Evolutionary conservation across 2,329 filamentous ascomycete genomes (phyloP).

Genomic region (Chaetomium globosum): DNA sequence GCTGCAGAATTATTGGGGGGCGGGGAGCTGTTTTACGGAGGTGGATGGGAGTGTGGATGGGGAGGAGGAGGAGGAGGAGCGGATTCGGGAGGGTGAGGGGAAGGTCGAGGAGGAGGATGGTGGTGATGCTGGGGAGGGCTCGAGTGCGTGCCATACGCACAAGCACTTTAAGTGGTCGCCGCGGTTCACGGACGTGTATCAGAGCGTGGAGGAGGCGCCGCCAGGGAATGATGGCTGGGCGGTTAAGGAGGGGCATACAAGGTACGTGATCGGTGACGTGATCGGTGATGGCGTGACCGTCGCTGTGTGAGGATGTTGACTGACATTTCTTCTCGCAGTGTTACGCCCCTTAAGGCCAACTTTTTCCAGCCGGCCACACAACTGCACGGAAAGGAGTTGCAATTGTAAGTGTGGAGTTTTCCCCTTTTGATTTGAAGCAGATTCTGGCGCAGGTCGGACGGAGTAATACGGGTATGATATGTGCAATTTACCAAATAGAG

Average conservation of each 20-base stretch:
- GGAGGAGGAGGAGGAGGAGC: slow-evolving; percentile 70
- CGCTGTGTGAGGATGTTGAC: slow-evolving; percentile 8
- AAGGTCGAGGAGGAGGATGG: slow-evolving; percentile 40
- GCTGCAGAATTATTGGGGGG: slow-evolving; percentile 86
- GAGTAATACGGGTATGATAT: slow-evolving; percentile 22
- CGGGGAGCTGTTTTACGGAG: slow-evolving; percentile 84
- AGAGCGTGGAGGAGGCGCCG: slow-evolving; percentile 75
- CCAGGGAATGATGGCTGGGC: slow-evolving; percentile 93
- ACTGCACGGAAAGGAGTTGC: slow-evolving; percentile 70
- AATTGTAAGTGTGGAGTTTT: slow-evolving; percentile 68
- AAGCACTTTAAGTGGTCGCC: slow-evolving; percentile 96
- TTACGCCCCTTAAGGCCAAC: slow-evolving; percentile 89
- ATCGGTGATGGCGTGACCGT: not conserved
- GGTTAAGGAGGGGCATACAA: slow-evolving; percentile 83
- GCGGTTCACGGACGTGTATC: slow-evolving; percentile 81
- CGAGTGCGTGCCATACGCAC: slow-evolving; percentile 61
- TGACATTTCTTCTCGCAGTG: slow-evolving; percentile 52
- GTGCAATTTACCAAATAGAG: slow-evolving; percentile 32
- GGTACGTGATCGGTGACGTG: slow-evolving; percentile 49
- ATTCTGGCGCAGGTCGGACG: slow-evolving; percentile 22
- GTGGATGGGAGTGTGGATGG: slow-evolving; percentile 68
- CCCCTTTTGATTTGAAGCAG: slow-evolving; percentile 34
- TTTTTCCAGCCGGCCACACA: slow-evolving; percentile 76
- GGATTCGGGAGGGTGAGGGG: slow-evolving; percentile 68
- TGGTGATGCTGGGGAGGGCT: slow-evolving; percentile 43